Evolutionary conservation across 495 filamentous ascomycete species (phyloP).

Genomic region (Trichoderma asperelloides): DNA sequence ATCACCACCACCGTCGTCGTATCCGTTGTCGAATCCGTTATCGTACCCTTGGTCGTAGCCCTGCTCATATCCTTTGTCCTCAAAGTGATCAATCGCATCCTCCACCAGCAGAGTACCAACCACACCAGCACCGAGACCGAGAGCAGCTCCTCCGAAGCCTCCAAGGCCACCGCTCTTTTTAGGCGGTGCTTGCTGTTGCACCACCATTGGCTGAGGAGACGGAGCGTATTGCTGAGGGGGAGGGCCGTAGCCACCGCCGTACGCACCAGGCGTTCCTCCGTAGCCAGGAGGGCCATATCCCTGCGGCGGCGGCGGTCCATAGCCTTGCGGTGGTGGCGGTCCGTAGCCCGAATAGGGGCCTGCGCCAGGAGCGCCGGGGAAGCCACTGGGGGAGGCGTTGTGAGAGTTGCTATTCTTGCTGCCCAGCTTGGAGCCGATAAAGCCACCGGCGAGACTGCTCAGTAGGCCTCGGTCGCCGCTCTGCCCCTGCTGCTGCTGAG

Average conservation of each 20-base stretch:
- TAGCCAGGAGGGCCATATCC: conserved; percentile 13
- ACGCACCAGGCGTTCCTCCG: conserved; percentile 10
- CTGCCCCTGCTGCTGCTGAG: conserved; percentile 3
- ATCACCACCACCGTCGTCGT: neutral
- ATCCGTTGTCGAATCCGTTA: conserved; percentile 26
- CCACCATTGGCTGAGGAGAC: conserved; percentile 15
- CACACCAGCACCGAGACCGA: conserved; percentile 70
- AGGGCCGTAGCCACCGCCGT: conserved; percentile 14
- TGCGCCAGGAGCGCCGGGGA: conserved; percentile 21
- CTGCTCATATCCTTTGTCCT: conserved; percentile 43
- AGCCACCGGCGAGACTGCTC: conserved; percentile 42
- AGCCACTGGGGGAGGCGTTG: conserved; percentile 9
- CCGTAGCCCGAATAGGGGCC: conserved; percentile 22
- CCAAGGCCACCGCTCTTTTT: conserved; percentile 42
- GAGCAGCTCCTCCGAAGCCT: conserved; percentile 62
- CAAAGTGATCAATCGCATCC: conserved; percentile 45
- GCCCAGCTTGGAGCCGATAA: conserved; percentile 13
- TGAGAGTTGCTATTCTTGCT: neutral
- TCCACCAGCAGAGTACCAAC: conserved; percentile 61
- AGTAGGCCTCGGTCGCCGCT: conserved; percentile 38
- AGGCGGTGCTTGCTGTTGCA: conserved; percentile 22
- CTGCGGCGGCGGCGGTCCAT: conserved; percentile 9
- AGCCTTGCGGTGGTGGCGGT: conserved; percentile 11
- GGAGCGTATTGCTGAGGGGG: conserved; percentile 32
- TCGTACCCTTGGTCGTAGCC: conserved; percentile 42